phyloP scores from a whole-genome alignment of 2,329 filamentous ascomycete genomes.

The Chaetomiaceae sp. region DNA sequence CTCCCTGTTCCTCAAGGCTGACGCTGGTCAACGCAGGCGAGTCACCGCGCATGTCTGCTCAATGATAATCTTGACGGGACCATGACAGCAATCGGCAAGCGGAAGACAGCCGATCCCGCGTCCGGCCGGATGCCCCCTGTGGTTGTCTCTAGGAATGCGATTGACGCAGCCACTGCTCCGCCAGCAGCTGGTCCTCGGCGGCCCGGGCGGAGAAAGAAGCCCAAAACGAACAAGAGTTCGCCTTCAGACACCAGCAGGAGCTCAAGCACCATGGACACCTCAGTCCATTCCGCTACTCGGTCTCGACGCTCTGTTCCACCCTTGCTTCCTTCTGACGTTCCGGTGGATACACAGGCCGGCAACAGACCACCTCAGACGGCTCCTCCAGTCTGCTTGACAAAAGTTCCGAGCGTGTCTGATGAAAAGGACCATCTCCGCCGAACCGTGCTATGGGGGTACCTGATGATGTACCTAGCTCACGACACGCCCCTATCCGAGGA shows the following conservation, averaged over 20 bases:
- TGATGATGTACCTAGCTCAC: conserved; percentile 2
- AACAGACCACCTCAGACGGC: not conserved
- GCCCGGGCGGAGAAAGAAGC: conserved; percentile 7
- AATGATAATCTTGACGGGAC: conserved; percentile 19
- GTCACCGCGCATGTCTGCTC: conserved; percentile 15
- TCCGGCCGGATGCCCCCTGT: conserved; percentile 13
- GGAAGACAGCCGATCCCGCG: conserved; percentile 5
- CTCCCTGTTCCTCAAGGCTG: not conserved
- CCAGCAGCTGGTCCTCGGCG: conserved; percentile 10
- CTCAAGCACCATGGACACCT: no score
- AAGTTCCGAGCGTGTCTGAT: not conserved
- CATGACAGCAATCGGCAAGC: conserved; percentile 11
- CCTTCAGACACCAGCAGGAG: not conserved
- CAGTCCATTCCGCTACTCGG: no score
- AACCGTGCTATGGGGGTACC: conserved; percentile 2
- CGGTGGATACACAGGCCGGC: no score
- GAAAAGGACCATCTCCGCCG: not conserved
- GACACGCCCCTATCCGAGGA: not conserved
- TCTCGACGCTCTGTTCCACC: no score
- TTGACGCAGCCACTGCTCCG: conserved; percentile 7
- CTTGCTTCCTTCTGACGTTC: not conserved
- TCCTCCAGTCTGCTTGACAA: not conserved
- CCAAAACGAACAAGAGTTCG: not conserved
- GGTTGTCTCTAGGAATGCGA: conserved; percentile 12
- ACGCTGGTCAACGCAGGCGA: not conserved